Conservation (phyloP, 1,139 yeast genomes). For the Candida sanyaensis region DNA sequence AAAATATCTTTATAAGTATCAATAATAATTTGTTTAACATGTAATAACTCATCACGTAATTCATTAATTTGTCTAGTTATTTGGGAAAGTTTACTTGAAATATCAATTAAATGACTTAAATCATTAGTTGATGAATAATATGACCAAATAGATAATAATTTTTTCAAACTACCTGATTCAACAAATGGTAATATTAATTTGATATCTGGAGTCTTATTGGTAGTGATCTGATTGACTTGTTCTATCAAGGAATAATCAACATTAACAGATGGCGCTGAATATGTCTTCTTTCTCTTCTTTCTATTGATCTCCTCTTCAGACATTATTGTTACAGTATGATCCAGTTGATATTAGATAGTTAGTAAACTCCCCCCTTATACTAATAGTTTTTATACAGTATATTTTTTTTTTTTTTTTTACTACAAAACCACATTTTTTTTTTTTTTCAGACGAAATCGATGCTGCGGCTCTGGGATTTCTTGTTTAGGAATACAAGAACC, state of each 20-base stretch:
- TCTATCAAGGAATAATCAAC: constrained; percentile 15
- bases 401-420: constrained; percentile 7
- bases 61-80: constrained; percentile 23
- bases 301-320: not conserved
- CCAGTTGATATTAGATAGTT: too few species aligned
- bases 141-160: constrained; percentile 50
- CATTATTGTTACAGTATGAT: not conserved
- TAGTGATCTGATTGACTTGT: constrained; percentile 14
- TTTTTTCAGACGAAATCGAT: not conserved
- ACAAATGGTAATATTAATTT: constrained; percentile 16
- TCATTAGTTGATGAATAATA: constrained; percentile 65
- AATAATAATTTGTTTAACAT: constrained; percentile 10
- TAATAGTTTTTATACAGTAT: too few species aligned
- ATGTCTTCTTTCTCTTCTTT: constrained; percentile 10
- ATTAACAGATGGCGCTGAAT: constrained; percentile 15
- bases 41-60: constrained; percentile 4
- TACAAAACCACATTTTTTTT: not conserved
- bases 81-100: constrained; percentile 36
- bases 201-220: constrained; percentile 8
- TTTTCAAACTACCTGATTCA: constrained; percentile 17
- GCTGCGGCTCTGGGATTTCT: constrained; percentile 1
- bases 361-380: too few species aligned
- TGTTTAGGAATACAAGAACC: not conserved
- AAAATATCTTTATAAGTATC: constrained; percentile 54
- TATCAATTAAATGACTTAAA: constrained; percentile 48